A percentile compares a stretch with the other conserved stretches of the same genome.
Evolutionary conservation across 2,329 filamentous ascomycete species (phyloP).

Genomic region (Boeremia exigua): DNA sequence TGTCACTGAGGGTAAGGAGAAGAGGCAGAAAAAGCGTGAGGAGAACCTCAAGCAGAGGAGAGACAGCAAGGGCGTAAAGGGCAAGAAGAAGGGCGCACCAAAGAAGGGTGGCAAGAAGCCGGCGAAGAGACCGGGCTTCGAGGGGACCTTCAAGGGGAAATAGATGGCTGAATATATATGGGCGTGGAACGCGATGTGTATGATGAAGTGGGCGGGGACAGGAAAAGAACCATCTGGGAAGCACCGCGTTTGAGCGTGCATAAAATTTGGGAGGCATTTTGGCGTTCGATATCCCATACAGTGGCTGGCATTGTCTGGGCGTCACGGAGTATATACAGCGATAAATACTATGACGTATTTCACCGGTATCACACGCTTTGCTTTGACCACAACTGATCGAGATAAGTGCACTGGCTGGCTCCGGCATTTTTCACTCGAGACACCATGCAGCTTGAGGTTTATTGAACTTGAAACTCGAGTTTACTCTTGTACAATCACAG

Average conservation of each 20-base stretch:
- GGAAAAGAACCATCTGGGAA: neutral
- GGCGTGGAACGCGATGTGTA: neutral
- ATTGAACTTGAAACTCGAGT: constrained; percentile 13
- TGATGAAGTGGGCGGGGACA: neutral
- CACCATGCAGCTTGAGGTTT: neutral
- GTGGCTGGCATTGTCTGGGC: constrained; percentile 34
- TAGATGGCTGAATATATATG: constrained; percentile 7
- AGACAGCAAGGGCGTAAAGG: constrained; percentile 80
- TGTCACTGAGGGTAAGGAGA: constrained; percentile 55
- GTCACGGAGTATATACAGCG: constrained; percentile 30
- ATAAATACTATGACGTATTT: constrained; percentile 31
- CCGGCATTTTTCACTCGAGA: neutral
- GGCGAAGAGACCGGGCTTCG: constrained; percentile 61
- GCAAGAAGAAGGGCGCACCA: constrained; percentile 53
- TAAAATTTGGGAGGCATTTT: constrained; percentile 30
- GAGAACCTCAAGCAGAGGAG: constrained; percentile 71
- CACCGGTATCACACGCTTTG: constrained; percentile 1
- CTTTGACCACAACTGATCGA: neutral
- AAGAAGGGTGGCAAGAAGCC: constrained; percentile 60
- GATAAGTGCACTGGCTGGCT: neutral
- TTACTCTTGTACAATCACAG: constrained; percentile 25
- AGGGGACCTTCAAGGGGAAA: constrained; percentile 69
- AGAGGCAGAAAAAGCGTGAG: constrained; percentile 58
- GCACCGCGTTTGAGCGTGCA: constrained; percentile 15
- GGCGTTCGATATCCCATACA: constrained; percentile 40